Percentiles rank a stretch among this genome's conserved stretches.
Conservation (phyloP, 345 rosid species). For the Gossypium rotundifolium region DNA sequence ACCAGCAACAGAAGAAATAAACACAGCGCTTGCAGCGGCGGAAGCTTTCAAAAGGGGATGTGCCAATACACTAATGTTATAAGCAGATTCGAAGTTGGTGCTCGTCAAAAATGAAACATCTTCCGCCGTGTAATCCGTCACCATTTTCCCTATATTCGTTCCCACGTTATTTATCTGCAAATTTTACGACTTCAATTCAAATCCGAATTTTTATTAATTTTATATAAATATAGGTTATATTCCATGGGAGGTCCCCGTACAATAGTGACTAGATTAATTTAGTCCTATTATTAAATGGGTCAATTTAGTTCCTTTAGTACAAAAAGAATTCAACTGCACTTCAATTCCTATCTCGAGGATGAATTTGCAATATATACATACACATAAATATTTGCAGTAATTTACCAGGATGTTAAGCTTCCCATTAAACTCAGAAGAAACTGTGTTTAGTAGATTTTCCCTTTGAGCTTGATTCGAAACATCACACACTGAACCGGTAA, state of each 20-base stretch:
- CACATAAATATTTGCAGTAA: background rate
- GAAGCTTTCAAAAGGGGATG: conserved; percentile 54
- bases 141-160: conserved; percentile 28
- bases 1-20: conserved; percentile 42
- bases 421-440: background rate
- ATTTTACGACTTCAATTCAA: background rate
- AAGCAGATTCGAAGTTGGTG: conserved; percentile 48
- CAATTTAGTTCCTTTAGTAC: too few relatives aligned
- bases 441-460: background rate
- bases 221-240: too few relatives aligned
- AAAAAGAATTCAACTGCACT: too few relatives aligned
- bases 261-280: too few relatives aligned
- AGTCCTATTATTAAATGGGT: too few relatives aligned
- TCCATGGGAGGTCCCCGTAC: too few relatives aligned
- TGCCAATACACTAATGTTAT: conserved; percentile 44
- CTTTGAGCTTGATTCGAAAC: background rate
- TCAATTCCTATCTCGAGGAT: too few relatives aligned
- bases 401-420: conserved; percentile 41
- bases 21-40: conserved; percentile 41
- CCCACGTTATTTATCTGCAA: conserved; percentile 54
- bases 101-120: conserved; percentile 29
- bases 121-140: conserved; percentile 30
- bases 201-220: too few relatives aligned
- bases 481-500: conserved; percentile 1
- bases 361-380: too few relatives aligned